Evolutionary conservation across 495 filamentous ascomycete genomes (phyloP).

Genomic region (Aspergillus taichungensis): DNA sequence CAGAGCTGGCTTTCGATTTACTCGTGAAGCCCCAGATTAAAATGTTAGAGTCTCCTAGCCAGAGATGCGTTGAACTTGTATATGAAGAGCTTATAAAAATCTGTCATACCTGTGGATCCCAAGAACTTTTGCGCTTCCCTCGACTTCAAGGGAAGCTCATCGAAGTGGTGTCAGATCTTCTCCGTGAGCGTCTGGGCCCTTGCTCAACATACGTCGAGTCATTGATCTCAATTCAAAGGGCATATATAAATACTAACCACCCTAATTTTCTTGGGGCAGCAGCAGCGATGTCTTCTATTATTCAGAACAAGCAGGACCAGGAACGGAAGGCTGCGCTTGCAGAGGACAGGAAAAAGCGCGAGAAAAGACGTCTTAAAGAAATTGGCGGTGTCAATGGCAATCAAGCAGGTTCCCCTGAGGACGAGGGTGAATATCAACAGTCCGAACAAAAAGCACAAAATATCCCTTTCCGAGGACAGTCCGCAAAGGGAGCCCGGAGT

Average conservation of each 20-base stretch:
- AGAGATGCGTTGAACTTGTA: constrained; percentile 93
- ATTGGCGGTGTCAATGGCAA: constrained; percentile 66
- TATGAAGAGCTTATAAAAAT: constrained; percentile 99
- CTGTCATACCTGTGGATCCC: constrained; percentile 95
- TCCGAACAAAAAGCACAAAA: constrained; percentile 38
- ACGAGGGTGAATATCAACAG: constrained; percentile 51
- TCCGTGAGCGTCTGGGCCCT: constrained; percentile 85
- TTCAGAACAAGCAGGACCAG: constrained; percentile 86
- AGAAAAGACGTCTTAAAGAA: constrained; percentile 74
- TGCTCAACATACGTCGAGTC: constrained; percentile 88
- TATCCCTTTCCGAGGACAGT: constrained; percentile 50
- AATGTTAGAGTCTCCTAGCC: constrained; percentile 87
- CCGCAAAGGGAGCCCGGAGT: constrained; percentile 56
- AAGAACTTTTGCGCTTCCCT: constrained; percentile 83
- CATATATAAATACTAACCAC: constrained; percentile 99
- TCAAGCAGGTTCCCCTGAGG: constrained; percentile 59
- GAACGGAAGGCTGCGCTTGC: constrained; percentile 71
- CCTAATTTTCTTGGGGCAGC: constrained; percentile 97
- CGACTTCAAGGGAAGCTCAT: constrained; percentile 95
- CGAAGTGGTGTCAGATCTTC: constrained; percentile 93
- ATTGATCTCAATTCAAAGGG: constrained; percentile 91
- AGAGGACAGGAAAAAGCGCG: constrained; percentile 77
- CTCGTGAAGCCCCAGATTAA: constrained; percentile 99
- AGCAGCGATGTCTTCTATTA: constrained; percentile 95
- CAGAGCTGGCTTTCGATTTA: constrained; percentile 93